These are phyloP conservation scores for Coniella lustricola DNA, from an alignment of 2,329 filamentous ascomycete species.

Conservation along the genomic window DNA sequence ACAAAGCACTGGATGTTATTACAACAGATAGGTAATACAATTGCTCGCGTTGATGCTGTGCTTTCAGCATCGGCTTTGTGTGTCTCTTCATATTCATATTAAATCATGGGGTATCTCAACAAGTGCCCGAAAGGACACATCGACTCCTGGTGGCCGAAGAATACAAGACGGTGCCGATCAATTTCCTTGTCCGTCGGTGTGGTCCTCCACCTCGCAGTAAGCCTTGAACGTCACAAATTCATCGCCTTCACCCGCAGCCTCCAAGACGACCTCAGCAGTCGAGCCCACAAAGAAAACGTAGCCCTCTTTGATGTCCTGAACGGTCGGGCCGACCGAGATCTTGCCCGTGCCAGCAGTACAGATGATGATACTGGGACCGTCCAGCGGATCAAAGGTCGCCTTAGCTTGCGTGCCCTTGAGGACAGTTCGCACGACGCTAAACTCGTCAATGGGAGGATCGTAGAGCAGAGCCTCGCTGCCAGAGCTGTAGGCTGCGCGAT, in stretches of 20 bases:
- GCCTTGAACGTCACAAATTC: slow-evolving; percentile 87
- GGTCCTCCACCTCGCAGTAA: slow-evolving; percentile 72
- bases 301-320: slow-evolving; percentile 64
- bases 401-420: slow-evolving; percentile 68
- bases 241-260: slow-evolving; percentile 54
- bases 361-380: slow-evolving; percentile 87
- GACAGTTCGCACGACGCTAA: slow-evolving; percentile 77
- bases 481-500: slow-evolving; percentile 73
- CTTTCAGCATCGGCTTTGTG: too few species aligned
- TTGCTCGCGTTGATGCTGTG: too few species aligned
- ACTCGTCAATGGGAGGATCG: slow-evolving; percentile 94
- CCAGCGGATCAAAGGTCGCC: slow-evolving; percentile 78
- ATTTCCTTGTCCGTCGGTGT: slow-evolving; percentile 33
- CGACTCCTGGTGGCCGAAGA: background rate
- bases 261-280: slow-evolving; percentile 73
- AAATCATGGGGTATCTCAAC: slow-evolving; percentile 5
- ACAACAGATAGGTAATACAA: too few species aligned
- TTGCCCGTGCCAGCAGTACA: slow-evolving; percentile 78
- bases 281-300: slow-evolving; percentile 82
- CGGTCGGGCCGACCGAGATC: slow-evolving; percentile 79
- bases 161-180: background rate
- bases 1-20: too few species aligned
- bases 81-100: background rate
- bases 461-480: slow-evolving; percentile 69
- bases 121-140: background rate